Conservation (phyloP, 257 asterid species). For the Echium plantagineum region DNA sequence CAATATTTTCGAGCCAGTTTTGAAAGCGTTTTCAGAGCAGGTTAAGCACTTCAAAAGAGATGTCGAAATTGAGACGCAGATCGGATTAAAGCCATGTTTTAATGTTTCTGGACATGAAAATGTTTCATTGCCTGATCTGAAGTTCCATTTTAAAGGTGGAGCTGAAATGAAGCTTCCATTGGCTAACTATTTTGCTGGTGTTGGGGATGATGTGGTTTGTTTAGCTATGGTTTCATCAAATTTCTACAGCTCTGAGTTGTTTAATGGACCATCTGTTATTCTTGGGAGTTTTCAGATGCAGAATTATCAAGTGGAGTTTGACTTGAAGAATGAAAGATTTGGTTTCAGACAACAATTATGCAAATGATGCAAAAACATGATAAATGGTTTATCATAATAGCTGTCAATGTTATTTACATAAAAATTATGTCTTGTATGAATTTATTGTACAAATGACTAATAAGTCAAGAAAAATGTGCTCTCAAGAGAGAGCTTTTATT, state of each 20-base stretch:
- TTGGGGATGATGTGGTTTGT: slow-evolving; percentile 34
- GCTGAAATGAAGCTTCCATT: slow-evolving; percentile 59
- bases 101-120: slow-evolving; percentile 36
- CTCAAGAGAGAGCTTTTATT: no score
- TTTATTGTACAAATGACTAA: no score
- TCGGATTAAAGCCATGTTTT: slow-evolving; percentile 66
- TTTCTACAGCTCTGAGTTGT: slow-evolving; percentile 21
- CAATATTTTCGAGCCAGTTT: slow-evolving; percentile 22
- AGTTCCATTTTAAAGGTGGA: slow-evolving; percentile 75
- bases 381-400: no score
- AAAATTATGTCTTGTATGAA: no score
- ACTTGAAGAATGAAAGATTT: slow-evolving; percentile 54
- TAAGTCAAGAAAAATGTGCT: no score
- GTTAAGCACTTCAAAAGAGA: slow-evolving; percentile 41
- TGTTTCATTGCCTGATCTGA: slow-evolving; percentile 38
- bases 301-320: slow-evolving; percentile 65
- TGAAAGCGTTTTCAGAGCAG: slow-evolving; percentile 31
- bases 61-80: slow-evolving; percentile 27
- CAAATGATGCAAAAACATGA: slow-evolving; percentile 13
- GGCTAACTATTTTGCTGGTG: slow-evolving; percentile 49
- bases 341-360: slow-evolving; percentile 60
- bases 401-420: no score
- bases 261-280: slow-evolving; percentile 62
- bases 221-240: slow-evolving; percentile 44
- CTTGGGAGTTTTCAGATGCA: slow-evolving; percentile 82